phyloP scores from a whole-genome alignment of 2,329 filamentous ascomycete genomes.

The Aureobasidium leucospermi region DNA sequence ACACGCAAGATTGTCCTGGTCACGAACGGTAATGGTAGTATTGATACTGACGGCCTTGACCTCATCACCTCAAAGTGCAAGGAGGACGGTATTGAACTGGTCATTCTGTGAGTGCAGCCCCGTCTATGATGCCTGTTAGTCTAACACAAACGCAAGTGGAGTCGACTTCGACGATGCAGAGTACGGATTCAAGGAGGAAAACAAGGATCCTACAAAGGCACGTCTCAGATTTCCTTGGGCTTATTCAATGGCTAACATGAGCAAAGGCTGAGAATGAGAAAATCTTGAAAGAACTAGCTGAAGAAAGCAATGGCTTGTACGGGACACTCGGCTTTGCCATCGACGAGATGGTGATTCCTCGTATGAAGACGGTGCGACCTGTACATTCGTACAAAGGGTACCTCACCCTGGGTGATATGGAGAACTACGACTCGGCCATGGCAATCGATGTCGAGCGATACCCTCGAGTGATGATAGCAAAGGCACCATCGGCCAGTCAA shows the following conservation, averaged over 20 bases:
- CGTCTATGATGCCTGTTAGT: too few species aligned
- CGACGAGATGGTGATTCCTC: conserved; percentile 67
- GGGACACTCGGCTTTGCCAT: conserved; percentile 86
- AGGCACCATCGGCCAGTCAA: conserved; percentile 66
- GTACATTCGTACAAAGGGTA: conserved; percentile 72
- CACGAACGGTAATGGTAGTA: conserved; percentile 68
- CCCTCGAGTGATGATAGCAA: conserved; percentile 73
- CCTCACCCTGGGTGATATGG: conserved; percentile 70
- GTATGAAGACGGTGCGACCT: conserved; percentile 67
- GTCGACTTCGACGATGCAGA: conserved; percentile 90
- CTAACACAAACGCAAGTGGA: conserved; percentile 48
- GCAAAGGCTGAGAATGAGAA: conserved; percentile 62
- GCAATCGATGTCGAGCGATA: conserved; percentile 85
- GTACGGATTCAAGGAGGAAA: conserved; percentile 86
- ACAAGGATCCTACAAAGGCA: conserved; percentile 67
- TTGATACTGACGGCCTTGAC: conserved; percentile 64
- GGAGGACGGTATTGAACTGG: conserved; percentile 66
- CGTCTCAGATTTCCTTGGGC: background rate
- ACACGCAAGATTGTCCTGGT: conserved; percentile 74
- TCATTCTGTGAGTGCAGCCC: conserved; percentile 58
- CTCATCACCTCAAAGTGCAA: conserved; percentile 69
- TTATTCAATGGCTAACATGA: background rate
- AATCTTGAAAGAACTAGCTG: conserved; percentile 56
- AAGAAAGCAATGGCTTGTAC: conserved; percentile 63
- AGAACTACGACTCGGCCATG: conserved; percentile 66